Evolutionary conservation across 2,329 filamentous ascomycete species (phyloP).

Genomic region (Neopestalotiopsis rosae): DNA sequence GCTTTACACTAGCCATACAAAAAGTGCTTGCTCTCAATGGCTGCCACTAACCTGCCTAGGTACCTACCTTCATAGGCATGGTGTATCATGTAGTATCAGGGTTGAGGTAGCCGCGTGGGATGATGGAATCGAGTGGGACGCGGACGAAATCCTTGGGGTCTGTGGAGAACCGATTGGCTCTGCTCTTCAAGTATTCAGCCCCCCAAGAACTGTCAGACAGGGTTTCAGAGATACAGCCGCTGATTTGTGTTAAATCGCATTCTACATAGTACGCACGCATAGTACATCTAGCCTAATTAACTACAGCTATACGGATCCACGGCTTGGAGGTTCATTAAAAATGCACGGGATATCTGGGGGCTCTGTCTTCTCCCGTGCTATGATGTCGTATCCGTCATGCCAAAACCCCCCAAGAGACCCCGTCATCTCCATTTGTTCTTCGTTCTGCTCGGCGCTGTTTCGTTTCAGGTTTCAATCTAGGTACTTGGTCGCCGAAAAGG

Average conservation of each 20-base stretch:
- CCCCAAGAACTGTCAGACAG: not conserved
- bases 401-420: not conserved
- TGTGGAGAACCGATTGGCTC: conserved; percentile 9
- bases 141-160: not conserved
- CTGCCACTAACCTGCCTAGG: not conserved
- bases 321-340: not conserved
- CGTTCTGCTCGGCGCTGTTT: not conserved
- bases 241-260: not conserved
- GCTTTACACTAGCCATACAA: not conserved
- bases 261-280: not conserved
- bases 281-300: too few relatives aligned
- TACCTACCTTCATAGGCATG: too few relatives aligned
- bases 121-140: not conserved
- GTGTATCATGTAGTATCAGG: not conserved
- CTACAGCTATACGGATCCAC: too few relatives aligned
- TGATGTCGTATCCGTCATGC: not conserved
- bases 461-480: conserved; percentile 1
- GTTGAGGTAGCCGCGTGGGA: not conserved
- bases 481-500: not conserved
- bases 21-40: not conserved
- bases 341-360: not conserved
- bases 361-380: not conserved
- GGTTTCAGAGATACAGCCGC: conserved; percentile 1
- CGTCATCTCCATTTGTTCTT: not conserved
- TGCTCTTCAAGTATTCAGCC: not conserved